Evolutionary conservation across 2,329 filamentous ascomycete species (phyloP), one percentile per base, ranked within the genome.

Genomic region (Tolypocladium capitatum): DNA sequence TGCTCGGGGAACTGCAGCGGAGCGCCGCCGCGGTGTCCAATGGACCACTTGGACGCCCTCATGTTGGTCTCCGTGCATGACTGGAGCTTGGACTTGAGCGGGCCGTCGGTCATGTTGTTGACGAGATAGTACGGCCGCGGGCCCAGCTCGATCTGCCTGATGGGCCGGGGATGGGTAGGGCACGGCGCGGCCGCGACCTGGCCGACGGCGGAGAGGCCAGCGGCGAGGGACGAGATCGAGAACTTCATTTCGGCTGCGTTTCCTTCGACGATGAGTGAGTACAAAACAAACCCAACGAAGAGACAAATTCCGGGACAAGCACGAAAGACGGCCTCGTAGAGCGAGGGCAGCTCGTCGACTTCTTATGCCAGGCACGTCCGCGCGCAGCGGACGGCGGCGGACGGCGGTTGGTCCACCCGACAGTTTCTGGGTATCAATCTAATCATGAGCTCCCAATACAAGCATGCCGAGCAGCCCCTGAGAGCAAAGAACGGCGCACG

Each of bases 1-100:
- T 84, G 76, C 65, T 84, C 81, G 18, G 81, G 81, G 48, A 83
- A 76, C 58, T 79, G 72, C 31, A 84, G 66, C 8, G 78, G 75
- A 4, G 70, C 80, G 47, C 75, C 75, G 41, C 81, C 80, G 14
- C 79, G 77, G 58, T 84, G 80, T 21, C 72, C 78, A 52, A 84
- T 78, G 55, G 72, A 75, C 65, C 78, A 83, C 48, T 65, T 63
- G 14, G 72, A 74, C 13, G 72, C 67, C 52, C 66, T 69, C 59
- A 78, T 65, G 11, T 68, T 65, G 51, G 69, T 72, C 49, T 81
- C 74, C 14, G 71, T 69, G 65, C 81, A 84, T 1, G 72, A 72
- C 38, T 72, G 60, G 6, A 85, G 73, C 63, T 76, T 72, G 46
- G 69, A 60, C 68, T 83, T 84, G 52, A 84, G 67, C 10, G 70